Percentiles rank a stretch among this genome's conserved stretches.
phyloP scores from a whole-genome alignment of 768 basidiomycete genomes.

The Gloeopeniophorella convolvens region DNA sequence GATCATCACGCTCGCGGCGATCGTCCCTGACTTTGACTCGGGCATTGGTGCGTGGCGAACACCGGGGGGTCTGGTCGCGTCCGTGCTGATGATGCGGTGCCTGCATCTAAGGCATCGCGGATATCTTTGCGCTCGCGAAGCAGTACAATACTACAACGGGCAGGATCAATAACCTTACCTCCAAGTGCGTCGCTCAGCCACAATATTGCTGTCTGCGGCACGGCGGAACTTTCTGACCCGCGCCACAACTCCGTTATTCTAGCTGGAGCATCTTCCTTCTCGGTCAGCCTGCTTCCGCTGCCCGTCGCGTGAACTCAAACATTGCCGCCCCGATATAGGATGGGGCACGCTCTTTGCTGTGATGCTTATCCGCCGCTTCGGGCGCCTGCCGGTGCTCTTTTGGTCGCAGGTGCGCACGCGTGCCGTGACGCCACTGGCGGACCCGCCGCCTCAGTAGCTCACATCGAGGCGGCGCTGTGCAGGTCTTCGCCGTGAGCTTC shows the following conservation, averaged over 20 bases:
- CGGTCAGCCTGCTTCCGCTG: slow-evolving; percentile 30
- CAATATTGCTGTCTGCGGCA: too few species aligned
- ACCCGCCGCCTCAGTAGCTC: too few species aligned
- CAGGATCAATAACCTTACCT: slow-evolving; percentile 57
- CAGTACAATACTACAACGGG: slow-evolving; percentile 49
- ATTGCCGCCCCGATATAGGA: slow-evolving; percentile 29
- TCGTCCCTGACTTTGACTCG: slow-evolving; percentile 63
- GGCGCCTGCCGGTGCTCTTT: slow-evolving; percentile 61
- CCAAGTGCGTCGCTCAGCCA: too few species aligned
- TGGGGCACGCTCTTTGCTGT: slow-evolving; percentile 60
- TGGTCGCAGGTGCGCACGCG: slow-evolving; percentile 64
- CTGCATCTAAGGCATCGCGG: slow-evolving; percentile 42
- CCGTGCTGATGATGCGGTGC: too few species aligned
- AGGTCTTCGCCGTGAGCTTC: slow-evolving; percentile 54
- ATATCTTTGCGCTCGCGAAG: slow-evolving; percentile 52
- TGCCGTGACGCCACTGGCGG: too few species aligned
- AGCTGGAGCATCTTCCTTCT: slow-evolving; percentile 65
- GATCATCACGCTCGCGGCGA: slow-evolving; percentile 56
- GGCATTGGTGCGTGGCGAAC: slow-evolving; percentile 43
- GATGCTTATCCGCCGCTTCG: slow-evolving; percentile 55
- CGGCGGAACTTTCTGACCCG: too few species aligned
- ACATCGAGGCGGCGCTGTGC: too few species aligned
- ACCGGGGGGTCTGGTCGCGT: background rate
- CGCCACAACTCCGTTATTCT: too few species aligned
- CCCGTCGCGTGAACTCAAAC: slow-evolving; percentile 8